These are phyloP conservation scores for Sugiyamaella boreocaroliniensis DNA, from an alignment of 805 yeast species.

Conservation along the genomic window DNA sequence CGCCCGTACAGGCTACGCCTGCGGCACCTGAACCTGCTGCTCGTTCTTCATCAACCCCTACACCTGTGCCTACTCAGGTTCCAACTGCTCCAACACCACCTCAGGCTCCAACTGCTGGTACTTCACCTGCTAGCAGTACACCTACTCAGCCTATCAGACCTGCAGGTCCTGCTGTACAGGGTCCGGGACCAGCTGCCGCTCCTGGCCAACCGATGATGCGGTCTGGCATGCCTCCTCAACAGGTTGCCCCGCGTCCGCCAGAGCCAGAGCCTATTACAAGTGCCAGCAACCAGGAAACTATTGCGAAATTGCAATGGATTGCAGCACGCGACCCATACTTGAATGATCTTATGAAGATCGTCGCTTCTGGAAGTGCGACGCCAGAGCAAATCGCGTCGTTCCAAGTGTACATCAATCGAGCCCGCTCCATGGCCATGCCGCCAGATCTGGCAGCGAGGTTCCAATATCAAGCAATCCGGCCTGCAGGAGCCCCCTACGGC, in stretches of 20 bases:
- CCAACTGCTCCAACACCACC: too few relatives aligned
- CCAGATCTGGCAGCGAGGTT: conserved; percentile 5
- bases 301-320: conserved; percentile 73
- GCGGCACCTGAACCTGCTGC: too few relatives aligned
- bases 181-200: neutral
- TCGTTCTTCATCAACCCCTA: too few relatives aligned
- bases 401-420: conserved; percentile 73
- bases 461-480: conserved; percentile 3
- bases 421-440: conserved; percentile 40
- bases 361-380: conserved; percentile 76
- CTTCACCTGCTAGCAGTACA: too few relatives aligned
- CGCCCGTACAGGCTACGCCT: too few relatives aligned
- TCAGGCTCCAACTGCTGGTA: too few relatives aligned
- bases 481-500: neutral
- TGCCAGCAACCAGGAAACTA: conserved; percentile 60
- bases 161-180: neutral
- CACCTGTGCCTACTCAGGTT: too few relatives aligned
- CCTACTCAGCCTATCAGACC: neutral
- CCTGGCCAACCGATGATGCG: conserved; percentile 10
- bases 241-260: conserved; percentile 1
- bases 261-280: conserved; percentile 11
- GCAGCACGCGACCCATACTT: conserved; percentile 68
- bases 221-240: conserved; percentile 12
- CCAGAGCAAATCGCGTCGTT: conserved; percentile 67
- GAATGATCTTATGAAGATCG: conserved; percentile 69